A percentile compares a stretch with the other conserved stretches of the same genome.
These are phyloP conservation scores for Hirschfeldia incana DNA, from an alignment of 345 rosid genomes.

Conservation along the genomic window DNA sequence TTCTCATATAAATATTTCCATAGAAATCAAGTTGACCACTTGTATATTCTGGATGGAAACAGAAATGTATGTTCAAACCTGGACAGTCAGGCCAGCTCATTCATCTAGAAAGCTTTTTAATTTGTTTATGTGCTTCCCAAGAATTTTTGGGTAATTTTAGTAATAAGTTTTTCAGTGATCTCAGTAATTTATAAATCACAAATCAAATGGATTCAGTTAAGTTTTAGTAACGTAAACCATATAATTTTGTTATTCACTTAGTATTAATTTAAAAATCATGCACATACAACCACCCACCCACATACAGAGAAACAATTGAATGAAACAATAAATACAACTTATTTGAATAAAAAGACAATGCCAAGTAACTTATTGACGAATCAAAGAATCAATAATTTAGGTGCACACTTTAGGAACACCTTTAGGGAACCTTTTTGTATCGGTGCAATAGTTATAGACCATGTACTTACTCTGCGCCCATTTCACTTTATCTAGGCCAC, in stretches of 20 bases:
- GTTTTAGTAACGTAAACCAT: not conserved
- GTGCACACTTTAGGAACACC: conserved; percentile 32
- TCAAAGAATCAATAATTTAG: conserved; percentile 10
- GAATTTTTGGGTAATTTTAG: not conserved
- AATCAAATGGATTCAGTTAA: not conserved
- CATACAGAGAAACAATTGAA: conserved; percentile 15
- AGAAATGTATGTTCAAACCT: not conserved
- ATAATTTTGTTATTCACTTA: not conserved
- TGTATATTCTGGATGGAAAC: not conserved
- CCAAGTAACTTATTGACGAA: not conserved
- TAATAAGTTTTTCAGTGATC: not conserved
- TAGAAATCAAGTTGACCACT: too few relatives aligned
- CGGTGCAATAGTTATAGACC: conserved; percentile 48
- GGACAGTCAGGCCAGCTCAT: not conserved
- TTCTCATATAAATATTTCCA: not conserved
- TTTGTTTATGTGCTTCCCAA: not conserved
- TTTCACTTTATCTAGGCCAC: conserved; percentile 27
- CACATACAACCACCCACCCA: not conserved
- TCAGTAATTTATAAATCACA: not conserved
- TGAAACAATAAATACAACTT: conserved; percentile 1
- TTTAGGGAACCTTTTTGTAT: conserved; percentile 35
- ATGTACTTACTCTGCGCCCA: conserved; percentile 51
- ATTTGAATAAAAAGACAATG: conserved; percentile 6
- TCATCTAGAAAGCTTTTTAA: not conserved
- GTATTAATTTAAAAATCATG: not conserved